phyloP scores from a whole-genome alignment of 352 stramenopile genomes.

The Phytophthora kernoviae region DNA sequence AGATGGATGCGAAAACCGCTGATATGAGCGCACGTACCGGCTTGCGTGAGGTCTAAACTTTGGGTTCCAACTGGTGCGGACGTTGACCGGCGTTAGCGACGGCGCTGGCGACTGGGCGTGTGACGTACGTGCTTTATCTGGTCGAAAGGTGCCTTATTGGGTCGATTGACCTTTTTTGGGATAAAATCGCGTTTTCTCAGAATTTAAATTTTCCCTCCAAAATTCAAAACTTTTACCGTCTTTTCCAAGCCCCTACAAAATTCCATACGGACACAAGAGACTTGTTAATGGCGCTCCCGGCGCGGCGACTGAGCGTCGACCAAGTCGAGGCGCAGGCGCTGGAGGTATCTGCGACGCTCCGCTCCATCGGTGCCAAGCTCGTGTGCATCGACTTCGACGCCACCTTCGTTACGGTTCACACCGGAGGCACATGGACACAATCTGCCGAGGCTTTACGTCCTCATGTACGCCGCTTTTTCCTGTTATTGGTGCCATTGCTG shows the following conservation, averaged over 20 bases:
- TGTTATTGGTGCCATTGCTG: constrained; percentile 58
- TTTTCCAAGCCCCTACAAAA: neutral
- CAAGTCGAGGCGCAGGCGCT: constrained; percentile 23
- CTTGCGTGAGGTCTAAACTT: constrained; percentile 3
- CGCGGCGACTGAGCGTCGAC: constrained; percentile 31
- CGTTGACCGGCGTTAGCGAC: neutral
- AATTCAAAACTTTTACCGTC: constrained; percentile 15
- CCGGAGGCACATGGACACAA: constrained; percentile 56
- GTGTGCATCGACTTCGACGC: constrained; percentile 88
- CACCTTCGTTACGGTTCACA: constrained; percentile 82
- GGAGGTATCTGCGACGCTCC: constrained; percentile 50
- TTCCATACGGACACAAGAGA: constrained; percentile 17
- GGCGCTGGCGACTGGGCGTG: neutral
- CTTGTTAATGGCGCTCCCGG: constrained; percentile 19
- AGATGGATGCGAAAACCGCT: too few species aligned
- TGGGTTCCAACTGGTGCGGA: neutral
- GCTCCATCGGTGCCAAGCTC: constrained; percentile 51
- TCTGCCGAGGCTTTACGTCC: constrained; percentile 45
- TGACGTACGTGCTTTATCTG: neutral
- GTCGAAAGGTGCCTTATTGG: neutral
- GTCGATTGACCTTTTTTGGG: neutral
- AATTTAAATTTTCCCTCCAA: constrained; percentile 14
- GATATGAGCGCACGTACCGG: constrained; percentile 19
- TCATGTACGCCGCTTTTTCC: constrained; percentile 72
- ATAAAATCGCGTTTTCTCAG: neutral